Percentiles rank a stretch among this genome's conserved stretches.
Conservation (phyloP, 2,329 filamentous ascomycete species). For the Pseudocercospora fijiensis region DNA sequence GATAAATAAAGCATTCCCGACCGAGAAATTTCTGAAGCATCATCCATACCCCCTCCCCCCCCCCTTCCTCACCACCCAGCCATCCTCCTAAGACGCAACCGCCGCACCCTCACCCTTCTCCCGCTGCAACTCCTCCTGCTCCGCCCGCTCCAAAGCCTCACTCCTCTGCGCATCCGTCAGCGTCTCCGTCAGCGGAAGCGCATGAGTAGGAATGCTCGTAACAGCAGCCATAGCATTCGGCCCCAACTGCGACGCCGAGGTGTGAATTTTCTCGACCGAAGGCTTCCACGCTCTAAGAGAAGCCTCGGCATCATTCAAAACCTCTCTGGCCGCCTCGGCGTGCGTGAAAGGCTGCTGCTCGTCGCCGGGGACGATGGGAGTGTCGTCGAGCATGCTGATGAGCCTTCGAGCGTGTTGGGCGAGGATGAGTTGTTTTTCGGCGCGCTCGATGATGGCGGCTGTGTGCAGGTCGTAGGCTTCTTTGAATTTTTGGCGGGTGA, state of each 20-base stretch:
- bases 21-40: no score
- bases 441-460: conserved; percentile 86
- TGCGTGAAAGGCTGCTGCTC: conserved; percentile 66
- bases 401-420: conserved; percentile 86
- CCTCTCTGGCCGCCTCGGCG: conserved; percentile 68
- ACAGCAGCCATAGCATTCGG: conserved; percentile 44
- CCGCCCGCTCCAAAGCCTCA: conserved; percentile 27
- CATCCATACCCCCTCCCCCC: background rate
- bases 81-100: conserved; percentile 22
- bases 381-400: conserved; percentile 82
- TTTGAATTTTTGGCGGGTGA: conserved; percentile 93
- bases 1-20: no score
- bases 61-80: background rate
- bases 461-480: conserved; percentile 90
- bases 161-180: conserved; percentile 26
- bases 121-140: conserved; percentile 23
- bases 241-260: conserved; percentile 50
- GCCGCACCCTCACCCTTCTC: conserved; percentile 24
- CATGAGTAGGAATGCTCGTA: conserved; percentile 2
- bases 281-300: conserved; percentile 75
- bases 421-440: conserved; percentile 94
- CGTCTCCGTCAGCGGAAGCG: conserved; percentile 5
- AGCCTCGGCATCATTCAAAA: conserved; percentile 89
- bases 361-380: conserved; percentile 85
- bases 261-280: conserved; percentile 55